Evolutionary conservation across 139 green algal species (phyloP), one percentile per base, ranked within the genome.

Genomic region (Coelastrella sp.): DNA sequence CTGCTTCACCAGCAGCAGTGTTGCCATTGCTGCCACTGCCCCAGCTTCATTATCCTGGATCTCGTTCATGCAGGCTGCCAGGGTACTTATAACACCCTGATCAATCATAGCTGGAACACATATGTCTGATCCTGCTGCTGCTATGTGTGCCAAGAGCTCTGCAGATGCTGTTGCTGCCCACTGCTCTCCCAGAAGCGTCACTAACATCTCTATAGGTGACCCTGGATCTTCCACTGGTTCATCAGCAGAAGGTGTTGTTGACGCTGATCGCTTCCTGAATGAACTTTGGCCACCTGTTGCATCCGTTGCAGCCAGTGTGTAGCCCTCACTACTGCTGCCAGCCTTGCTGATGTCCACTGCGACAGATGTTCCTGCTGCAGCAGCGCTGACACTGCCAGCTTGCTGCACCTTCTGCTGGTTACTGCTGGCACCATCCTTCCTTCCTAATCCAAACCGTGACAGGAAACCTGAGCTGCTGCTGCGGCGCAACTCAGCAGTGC

Each of bases 141-240:
- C 27, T 3, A 81, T 35, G 50, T 48, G 73, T 4, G 73, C 73
- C 2, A 81, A 50, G 23, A 81, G 32, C 32, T 81, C 73, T 50
- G 73, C 73, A 25, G 73, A 53, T 48, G 73, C 50, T 50, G 73
- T 81, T 15, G 73, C 73, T 68, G 73, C 73, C 73, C 73, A 81
- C 32, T 81, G 73, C 50, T 81, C 73, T 35, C 73, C 73, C 11
- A 81, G 34, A 23, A 81, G 35, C 0, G 73, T 81, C 13, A 67
- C 73, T 35, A 81, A 57, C 73, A 81, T 81, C 30, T 81, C 43
- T 13, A 81, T 17, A 35, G 73, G 73, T 8, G 73, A 81, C 17
- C 73, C 73, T 11, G 73, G 73, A 37, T 81, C 73, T 35, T 81
- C 73, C 8, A 81, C 48, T 21, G 73, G 73, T 32, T 81, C 73